Conservation (phyloP, 805 yeast species). For the Kurtzmaniella cleridarum region DNA sequence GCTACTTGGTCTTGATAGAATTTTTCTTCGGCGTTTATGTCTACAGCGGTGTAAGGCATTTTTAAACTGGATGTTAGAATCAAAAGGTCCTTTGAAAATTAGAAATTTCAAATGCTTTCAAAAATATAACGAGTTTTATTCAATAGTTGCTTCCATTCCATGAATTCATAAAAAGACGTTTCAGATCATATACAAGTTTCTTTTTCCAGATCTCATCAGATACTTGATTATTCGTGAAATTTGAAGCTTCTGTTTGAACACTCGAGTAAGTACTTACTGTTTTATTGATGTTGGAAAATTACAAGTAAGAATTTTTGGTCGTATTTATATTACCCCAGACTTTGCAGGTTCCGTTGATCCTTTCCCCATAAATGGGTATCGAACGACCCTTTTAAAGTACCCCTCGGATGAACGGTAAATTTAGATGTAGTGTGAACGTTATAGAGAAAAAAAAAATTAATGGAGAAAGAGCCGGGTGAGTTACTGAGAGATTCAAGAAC, state of each 20-base stretch:
- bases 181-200: no score
- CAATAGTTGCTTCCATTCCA: no score
- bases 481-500: no score
- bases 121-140: neutral
- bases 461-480: no score
- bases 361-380: neutral
- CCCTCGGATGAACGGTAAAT: constrained; percentile 5
- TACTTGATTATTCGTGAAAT: neutral
- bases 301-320: constrained; percentile 1
- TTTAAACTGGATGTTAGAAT: constrained; percentile 34
- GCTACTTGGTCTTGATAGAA: constrained; percentile 63
- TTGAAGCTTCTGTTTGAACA: neutral
- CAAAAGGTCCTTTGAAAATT: neutral
- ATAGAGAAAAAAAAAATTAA: no score
- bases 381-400: neutral
- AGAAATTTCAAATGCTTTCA: neutral
- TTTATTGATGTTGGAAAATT: constrained; percentile 4
- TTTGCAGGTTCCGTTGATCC: constrained; percentile 8
- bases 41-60: constrained; percentile 54
- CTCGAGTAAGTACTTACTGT: neutral
- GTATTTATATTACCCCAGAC: constrained; percentile 11
- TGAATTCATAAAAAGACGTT: no score
- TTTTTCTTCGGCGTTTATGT: constrained; percentile 57
- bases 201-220: no score
- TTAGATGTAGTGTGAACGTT: no score